A percentile compares a stretch with the other conserved stretches of the same genome.
Conservation (phyloP, 805 yeast species). For the Ogataea pini region DNA sequence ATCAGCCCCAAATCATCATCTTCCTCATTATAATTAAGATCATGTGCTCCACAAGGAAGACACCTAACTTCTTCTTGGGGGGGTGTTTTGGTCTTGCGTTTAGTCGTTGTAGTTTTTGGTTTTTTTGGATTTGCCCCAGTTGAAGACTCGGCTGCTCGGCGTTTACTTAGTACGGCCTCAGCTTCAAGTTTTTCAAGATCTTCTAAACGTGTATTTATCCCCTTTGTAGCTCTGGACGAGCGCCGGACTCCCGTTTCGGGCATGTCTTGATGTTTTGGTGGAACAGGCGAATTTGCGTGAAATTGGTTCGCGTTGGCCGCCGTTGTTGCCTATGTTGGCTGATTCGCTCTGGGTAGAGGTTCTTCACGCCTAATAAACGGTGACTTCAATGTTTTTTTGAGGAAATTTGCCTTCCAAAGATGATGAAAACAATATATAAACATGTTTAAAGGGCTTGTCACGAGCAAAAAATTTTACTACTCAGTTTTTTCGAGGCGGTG, state of each 20-base stretch:
- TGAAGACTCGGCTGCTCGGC: slow-evolving; percentile 12
- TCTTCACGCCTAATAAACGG: too few relatives aligned
- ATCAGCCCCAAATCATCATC: slow-evolving; percentile 54
- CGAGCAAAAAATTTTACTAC: slow-evolving; percentile 7
- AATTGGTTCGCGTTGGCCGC: too few relatives aligned
- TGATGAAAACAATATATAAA: too few relatives aligned
- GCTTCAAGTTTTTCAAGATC: slow-evolving; percentile 21
- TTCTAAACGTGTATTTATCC: slow-evolving; percentile 39
- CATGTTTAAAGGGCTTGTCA: neutral
- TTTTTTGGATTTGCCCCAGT: slow-evolving; percentile 14
- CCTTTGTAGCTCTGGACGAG: slow-evolving; percentile 45
- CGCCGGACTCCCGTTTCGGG: slow-evolving; percentile 35
- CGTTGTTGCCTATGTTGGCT: too few relatives aligned
- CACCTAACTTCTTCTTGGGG: slow-evolving; percentile 52
- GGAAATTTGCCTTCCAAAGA: too few relatives aligned
- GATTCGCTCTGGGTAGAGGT: too few relatives aligned
- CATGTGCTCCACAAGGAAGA: slow-evolving; percentile 60
- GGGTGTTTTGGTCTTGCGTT: slow-evolving; percentile 5
- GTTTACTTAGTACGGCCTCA: slow-evolving; percentile 10
- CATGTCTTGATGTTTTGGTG: slow-evolving; percentile 1
- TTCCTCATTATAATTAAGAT: slow-evolving; percentile 57
- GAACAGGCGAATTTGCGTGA: too few relatives aligned
- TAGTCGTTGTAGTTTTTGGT: slow-evolving; percentile 27
- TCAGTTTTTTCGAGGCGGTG: too few relatives aligned
- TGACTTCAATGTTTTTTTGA: too few relatives aligned